These are phyloP conservation scores for Ceratocystis cacaofunesta DNA, from an alignment of 2,329 filamentous ascomycete species.

Conservation along the genomic window DNA sequence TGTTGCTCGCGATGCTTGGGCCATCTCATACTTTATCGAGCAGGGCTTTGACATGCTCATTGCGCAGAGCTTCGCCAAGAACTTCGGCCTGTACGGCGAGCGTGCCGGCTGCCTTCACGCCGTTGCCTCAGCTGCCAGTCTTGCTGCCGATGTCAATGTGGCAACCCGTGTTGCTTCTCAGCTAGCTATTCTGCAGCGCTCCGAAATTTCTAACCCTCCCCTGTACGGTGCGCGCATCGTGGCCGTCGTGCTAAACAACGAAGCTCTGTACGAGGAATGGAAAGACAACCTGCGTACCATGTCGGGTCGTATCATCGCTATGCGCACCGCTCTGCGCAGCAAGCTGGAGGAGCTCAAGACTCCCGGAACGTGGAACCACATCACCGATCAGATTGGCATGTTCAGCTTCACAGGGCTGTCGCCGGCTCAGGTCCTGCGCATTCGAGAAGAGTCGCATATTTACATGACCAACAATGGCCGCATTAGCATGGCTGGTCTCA, in stretches of 20 bases:
- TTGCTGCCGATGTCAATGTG: conserved; percentile 39
- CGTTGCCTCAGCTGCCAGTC: conserved; percentile 54
- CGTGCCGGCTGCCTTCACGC: conserved; percentile 94
- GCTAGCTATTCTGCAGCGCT: conserved; percentile 84
- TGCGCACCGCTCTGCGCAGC: conserved; percentile 63
- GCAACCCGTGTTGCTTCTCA: conserved; percentile 63
- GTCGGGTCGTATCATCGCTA: conserved; percentile 86
- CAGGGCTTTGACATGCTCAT: conserved; percentile 81
- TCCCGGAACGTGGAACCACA: conserved; percentile 88
- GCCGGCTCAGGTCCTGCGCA: conserved; percentile 56
- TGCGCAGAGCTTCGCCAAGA: conserved; percentile 93
- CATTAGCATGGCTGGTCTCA: conserved; percentile 96
- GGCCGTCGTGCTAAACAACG: conserved; percentile 68
- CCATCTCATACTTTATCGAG: conserved; percentile 87
- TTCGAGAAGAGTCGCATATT: conserved; percentile 57
- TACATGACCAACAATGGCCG: conserved; percentile 97
- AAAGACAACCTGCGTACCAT: conserved; percentile 82
- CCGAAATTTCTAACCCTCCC: conserved; percentile 93
- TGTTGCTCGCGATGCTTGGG: conserved; percentile 69
- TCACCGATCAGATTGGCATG: conserved; percentile 98
- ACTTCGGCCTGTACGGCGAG: conserved; percentile 94
- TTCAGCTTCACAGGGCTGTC: conserved; percentile 82
- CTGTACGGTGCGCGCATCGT: conserved; percentile 88
- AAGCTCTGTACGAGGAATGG: conserved; percentile 74
- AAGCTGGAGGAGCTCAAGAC: conserved; percentile 77